Conservation (phyloP, 2,329 filamentous ascomycete species). For the Lasiodiplodia hormozganensis region DNA sequence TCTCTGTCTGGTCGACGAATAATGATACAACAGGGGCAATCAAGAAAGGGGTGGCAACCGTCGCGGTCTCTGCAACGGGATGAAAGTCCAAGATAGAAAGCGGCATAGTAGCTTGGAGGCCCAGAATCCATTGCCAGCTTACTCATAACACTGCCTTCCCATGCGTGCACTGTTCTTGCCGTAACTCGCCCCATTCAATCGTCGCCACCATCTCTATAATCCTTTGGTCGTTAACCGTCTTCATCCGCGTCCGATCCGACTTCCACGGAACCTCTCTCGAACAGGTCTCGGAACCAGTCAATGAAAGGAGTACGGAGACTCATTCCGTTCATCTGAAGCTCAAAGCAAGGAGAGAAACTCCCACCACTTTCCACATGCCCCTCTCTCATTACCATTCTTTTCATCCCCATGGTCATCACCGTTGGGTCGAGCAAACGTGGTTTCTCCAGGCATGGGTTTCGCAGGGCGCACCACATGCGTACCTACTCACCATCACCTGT, state of each 20-base stretch:
- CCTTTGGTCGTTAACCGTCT: neutral
- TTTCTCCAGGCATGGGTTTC: neutral
- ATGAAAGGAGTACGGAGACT: neutral
- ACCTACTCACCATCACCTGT: neutral
- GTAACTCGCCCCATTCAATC: neutral
- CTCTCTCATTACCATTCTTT: neutral
- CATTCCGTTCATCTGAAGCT: neutral
- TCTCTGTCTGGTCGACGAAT: neutral
- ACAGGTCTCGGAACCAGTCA: neutral
- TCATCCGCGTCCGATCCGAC: neutral
- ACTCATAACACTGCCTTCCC: neutral
- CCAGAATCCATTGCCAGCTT: neutral
- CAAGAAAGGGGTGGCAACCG: neutral
- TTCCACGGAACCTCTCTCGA: neutral
- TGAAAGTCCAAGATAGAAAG: neutral
- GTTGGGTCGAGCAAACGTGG: neutral
- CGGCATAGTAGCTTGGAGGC: neutral
- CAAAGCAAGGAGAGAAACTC: neutral
- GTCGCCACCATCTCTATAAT: neutral
- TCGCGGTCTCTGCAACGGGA: neutral
- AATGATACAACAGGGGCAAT: neutral
- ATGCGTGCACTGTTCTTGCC: neutral
- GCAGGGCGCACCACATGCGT: neutral
- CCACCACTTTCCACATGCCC: neutral
- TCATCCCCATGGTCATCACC: neutral